Evolutionary conservation across 768 basidiomycete species (phyloP).

Genomic region (Boletus sensibilis): DNA sequence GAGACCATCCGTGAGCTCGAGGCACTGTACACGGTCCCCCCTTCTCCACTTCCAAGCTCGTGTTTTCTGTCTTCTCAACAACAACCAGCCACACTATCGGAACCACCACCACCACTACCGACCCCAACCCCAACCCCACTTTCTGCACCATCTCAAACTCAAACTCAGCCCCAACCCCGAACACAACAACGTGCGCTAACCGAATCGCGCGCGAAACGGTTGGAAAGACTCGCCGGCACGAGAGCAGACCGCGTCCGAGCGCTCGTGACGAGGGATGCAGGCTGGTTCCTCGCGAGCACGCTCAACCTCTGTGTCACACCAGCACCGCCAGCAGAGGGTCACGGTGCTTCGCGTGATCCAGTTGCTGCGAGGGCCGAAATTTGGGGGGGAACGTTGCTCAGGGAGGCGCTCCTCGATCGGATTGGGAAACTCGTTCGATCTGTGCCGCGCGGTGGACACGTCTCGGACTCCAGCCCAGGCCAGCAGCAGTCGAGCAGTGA

Average conservation of each 20-base stretch:
- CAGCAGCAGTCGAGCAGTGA: background rate
- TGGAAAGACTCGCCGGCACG: conserved; percentile 14
- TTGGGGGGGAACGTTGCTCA: conserved; percentile 1
- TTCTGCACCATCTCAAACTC: background rate
- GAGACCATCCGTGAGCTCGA: conserved; percentile 30
- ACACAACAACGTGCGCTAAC: background rate
- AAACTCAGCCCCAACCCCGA: background rate
- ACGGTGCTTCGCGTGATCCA: background rate
- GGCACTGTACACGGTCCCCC: conserved; percentile 11
- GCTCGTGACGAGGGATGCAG: conserved; percentile 28
- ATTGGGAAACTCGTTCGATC: conserved; percentile 25
- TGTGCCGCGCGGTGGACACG: background rate
- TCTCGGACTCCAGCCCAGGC: background rate
- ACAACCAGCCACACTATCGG: background rate
- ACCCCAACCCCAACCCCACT: background rate
- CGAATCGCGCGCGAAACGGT: conserved; percentile 2
- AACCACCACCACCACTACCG: background rate
- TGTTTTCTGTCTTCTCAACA: background rate
- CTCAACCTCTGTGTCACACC: conserved; percentile 25
- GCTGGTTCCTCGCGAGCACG: conserved; percentile 28
- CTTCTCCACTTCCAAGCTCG: background rate
- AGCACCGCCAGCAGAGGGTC: background rate
- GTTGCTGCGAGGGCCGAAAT: background rate
- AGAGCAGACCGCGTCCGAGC: conserved; percentile 19
- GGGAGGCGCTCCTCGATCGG: conserved; percentile 19